Conservation (phyloP, 495 filamentous ascomycete genomes). For the Podospora pseudocomata region DNA sequence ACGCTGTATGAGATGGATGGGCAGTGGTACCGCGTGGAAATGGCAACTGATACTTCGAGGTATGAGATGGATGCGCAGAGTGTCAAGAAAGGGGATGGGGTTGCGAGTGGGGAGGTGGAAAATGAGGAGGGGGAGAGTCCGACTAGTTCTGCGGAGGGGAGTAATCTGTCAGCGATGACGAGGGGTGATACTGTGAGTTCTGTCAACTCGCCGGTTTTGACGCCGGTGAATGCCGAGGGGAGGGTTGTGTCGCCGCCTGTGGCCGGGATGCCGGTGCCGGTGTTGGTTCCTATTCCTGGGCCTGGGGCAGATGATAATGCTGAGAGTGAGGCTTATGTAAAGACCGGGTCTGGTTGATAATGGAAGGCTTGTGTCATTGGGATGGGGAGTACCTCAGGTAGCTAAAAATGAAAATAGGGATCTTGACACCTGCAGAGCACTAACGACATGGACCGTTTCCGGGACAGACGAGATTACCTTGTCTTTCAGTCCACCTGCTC, state of each 20-base stretch:
- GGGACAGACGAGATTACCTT: too few species aligned
- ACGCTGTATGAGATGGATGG: conserved; percentile 28
- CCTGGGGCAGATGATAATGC: too few species aligned
- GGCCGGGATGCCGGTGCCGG: too few species aligned
- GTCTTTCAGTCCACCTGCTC: too few species aligned
- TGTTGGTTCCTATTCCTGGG: too few species aligned
- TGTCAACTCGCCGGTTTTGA: neutral
- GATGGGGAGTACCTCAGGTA: too few species aligned
- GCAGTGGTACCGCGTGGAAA: conserved; percentile 23
- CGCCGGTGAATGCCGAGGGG: neutral
- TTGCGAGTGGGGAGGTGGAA: neutral
- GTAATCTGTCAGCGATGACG: neutral
- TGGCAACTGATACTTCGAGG: conserved; percentile 19
- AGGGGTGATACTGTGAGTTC: neutral
- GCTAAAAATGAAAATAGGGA: too few species aligned
- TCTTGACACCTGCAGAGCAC: too few species aligned
- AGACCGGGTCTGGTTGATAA: neutral
- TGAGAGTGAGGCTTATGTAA: neutral
- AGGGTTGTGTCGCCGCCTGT: neutral
- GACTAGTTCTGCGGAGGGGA: neutral
- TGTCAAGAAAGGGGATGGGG: neutral
- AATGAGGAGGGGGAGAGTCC: neutral
- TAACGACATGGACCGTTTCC: too few species aligned
- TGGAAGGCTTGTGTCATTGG: too few species aligned
- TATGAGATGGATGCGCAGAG: conserved; percentile 25